phyloP scores from a whole-genome alignment of 1,284 basidiomycete genomes.

The Xanthoconium separans region DNA sequence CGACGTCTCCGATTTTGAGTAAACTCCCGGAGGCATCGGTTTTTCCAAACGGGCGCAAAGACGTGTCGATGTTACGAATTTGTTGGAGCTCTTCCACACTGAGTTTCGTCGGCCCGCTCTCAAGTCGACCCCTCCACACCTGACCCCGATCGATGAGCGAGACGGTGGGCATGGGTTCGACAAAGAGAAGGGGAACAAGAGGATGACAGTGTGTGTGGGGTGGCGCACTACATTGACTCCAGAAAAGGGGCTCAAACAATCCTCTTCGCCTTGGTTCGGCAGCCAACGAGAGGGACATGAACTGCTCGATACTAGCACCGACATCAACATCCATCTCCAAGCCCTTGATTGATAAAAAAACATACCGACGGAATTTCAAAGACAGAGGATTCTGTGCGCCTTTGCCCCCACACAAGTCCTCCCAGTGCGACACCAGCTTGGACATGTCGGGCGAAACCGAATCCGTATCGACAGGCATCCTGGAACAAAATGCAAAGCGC shows the following conservation, averaged over 20 bases:
- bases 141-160: slow-evolving; percentile 65
- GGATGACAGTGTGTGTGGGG: slow-evolving; percentile 45
- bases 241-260: slow-evolving; percentile 73
- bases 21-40: slow-evolving; percentile 16
- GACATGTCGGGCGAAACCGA: slow-evolving; percentile 38
- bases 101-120: slow-evolving; percentile 49
- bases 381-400: slow-evolving; percentile 43
- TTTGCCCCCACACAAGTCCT: slow-evolving; percentile 41
- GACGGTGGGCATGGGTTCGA: slow-evolving; percentile 66
- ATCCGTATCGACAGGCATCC: slow-evolving; percentile 36
- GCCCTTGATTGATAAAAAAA: not conserved
- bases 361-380: slow-evolving; percentile 63
- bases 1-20: slow-evolving; percentile 42
- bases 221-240: slow-evolving; percentile 47
- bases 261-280: slow-evolving; percentile 71
- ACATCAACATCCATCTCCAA: slow-evolving; percentile 12
- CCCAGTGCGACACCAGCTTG: slow-evolving; percentile 55
- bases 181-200: slow-evolving; percentile 69
- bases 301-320: slow-evolving; percentile 65
- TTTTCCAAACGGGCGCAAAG: slow-evolving; percentile 22
- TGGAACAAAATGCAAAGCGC: slow-evolving; percentile 52
- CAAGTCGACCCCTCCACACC: slow-evolving; percentile 61
- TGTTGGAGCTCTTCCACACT: slow-evolving; percentile 57
- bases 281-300: slow-evolving; percentile 73
- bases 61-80: slow-evolving; percentile 42